A percentile compares a stretch with the other conserved stretches of the same genome.
phyloP scores from a whole-genome alignment of 495 filamentous ascomycete genomes.

The Talaromyces proteolyticus region DNA sequence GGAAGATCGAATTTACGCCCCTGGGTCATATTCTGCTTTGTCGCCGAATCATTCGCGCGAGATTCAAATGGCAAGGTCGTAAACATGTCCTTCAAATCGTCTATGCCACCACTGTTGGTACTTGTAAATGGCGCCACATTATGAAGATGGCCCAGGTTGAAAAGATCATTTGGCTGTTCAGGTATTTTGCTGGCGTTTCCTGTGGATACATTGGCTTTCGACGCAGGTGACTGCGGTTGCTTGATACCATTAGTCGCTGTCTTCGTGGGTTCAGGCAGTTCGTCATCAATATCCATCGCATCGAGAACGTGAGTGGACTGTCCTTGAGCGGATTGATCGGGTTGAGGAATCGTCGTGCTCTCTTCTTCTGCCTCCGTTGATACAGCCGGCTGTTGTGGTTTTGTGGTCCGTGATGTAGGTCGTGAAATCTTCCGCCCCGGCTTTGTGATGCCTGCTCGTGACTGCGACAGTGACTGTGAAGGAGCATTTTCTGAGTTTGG shows the following conservation, averaged over 20 bases:
- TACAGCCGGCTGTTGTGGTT: constrained; percentile 29
- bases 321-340: neutral
- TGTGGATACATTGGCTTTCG: neutral
- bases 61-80: constrained; percentile 70
- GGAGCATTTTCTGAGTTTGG: too few species aligned
- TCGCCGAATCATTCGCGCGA: constrained; percentile 31
- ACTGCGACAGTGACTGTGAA: neutral
- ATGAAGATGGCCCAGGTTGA: constrained; percentile 58
- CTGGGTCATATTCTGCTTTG: constrained; percentile 17
- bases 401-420: constrained; percentile 10
- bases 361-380: constrained; percentile 40
- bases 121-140: constrained; percentile 61
- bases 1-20: constrained; percentile 50
- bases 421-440: constrained; percentile 5
- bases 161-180: constrained; percentile 12
- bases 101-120: constrained; percentile 48
- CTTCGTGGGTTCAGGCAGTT: constrained; percentile 12
- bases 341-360: constrained; percentile 16
- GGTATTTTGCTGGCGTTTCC: neutral
- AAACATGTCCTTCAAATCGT: constrained; percentile 59
- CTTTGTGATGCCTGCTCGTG: neutral
- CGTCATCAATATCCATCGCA: constrained; percentile 48
- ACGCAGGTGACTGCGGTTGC: neutral
- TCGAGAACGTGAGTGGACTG: constrained; percentile 15
- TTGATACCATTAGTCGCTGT: constrained; percentile 1